These are phyloP conservation scores for Raddia guianensis DNA, from an alignment of 176 grass and related monocot genomes.

Conservation along the genomic window DNA sequence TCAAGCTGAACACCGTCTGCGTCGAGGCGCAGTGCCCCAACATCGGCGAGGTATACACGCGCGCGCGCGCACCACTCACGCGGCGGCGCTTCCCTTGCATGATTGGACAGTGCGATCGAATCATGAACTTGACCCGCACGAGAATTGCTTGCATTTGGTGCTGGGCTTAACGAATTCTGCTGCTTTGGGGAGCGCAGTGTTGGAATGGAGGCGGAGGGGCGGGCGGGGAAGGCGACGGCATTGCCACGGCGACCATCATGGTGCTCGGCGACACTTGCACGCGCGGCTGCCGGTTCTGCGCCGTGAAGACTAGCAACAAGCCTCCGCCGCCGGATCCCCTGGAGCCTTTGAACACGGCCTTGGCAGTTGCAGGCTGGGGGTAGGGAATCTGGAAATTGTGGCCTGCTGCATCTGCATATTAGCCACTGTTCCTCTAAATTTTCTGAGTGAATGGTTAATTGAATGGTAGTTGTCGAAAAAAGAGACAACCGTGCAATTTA, in stretches of 20 bases:
- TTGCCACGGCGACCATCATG: conserved; percentile 96
- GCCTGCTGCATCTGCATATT: background rate
- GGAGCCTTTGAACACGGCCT: conserved; percentile 79
- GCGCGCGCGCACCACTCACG: background rate
- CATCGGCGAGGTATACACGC: conserved; percentile 77
- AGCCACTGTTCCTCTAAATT: background rate
- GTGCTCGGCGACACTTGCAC: conserved; percentile 98
- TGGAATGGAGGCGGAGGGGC: conserved; percentile 97
- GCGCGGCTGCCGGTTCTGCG: conserved; percentile 85
- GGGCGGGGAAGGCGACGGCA: conserved; percentile 83
- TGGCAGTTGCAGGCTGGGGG: conserved; percentile 79
- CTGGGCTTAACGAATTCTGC: background rate
- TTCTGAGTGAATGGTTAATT: background rate
- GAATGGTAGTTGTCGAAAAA: background rate
- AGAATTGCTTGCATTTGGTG: background rate
- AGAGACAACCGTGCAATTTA: background rate
- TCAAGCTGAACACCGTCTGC: conserved; percentile 95
- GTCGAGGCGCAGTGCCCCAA: conserved; percentile 97
- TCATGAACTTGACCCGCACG: background rate
- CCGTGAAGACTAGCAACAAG: conserved; percentile 84
- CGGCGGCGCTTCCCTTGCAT: background rate
- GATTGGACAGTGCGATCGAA: background rate
- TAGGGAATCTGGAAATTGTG: conserved; percentile 25
- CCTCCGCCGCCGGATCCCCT: conserved; percentile 68
- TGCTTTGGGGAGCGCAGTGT: conserved; percentile 50